Conservation (phyloP, 1,139 yeast genomes). For the Lodderomyces metapsilosis region DNA sequence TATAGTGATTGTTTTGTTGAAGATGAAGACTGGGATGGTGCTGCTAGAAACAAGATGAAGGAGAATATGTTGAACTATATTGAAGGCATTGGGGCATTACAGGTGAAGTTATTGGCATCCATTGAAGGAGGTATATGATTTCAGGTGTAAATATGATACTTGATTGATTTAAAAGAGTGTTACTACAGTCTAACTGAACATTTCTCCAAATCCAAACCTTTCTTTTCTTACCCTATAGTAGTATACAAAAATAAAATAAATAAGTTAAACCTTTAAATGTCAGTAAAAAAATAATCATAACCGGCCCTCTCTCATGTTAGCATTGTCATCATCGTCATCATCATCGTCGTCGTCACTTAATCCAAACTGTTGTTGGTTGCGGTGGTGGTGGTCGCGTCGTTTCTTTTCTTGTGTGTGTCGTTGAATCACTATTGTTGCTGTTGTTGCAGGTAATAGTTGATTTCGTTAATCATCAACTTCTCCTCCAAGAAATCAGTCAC, state of each 20-base stretch:
- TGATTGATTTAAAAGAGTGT: too few relatives aligned
- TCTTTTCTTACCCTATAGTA: not conserved
- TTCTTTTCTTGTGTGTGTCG: too few relatives aligned
- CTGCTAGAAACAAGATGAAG: constrained; percentile 10
- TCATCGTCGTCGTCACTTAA: not conserved
- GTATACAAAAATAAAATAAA: not conserved
- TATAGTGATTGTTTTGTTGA: constrained; percentile 56
- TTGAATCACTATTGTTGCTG: not conserved
- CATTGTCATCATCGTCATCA: not conserved
- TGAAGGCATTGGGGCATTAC: constrained; percentile 7
- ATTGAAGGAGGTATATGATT: not conserved
- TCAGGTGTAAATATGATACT: too few relatives aligned
- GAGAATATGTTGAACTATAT: constrained; percentile 10
- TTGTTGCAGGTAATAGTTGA: constrained; percentile 27
- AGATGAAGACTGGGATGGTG: constrained; percentile 26
- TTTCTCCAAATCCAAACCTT: not conserved
- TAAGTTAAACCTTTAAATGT: not conserved
- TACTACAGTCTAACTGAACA: too few relatives aligned
- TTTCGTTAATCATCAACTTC: constrained; percentile 36
- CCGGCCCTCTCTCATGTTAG: not conserved
- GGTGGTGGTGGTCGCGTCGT: not conserved
- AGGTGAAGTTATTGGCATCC: constrained; percentile 1
- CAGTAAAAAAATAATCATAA: too few relatives aligned
- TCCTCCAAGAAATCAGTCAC: constrained; percentile 44
- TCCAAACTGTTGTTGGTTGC: not conserved